A percentile compares a stretch with the other conserved stretches of the same genome.
Conservation (phyloP, 352 stramenopile genomes). For the Elongisporangium prolatum region DNA sequence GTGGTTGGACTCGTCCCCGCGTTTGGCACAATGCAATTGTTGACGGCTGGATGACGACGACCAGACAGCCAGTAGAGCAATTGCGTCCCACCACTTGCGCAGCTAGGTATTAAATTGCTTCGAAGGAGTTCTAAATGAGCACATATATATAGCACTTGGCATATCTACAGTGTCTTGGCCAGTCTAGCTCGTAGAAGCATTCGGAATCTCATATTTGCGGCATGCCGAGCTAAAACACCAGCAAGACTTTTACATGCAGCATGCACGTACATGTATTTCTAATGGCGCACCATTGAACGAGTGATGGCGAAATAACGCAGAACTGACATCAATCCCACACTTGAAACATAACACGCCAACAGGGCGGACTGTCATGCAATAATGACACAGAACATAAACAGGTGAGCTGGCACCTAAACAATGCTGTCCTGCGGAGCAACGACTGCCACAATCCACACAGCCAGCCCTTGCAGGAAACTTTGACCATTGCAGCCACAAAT, state of each 20-base stretch:
- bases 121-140: not conserved
- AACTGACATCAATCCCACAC: not conserved
- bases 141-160: not conserved
- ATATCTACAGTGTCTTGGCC: too few relatives aligned
- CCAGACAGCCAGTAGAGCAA: not conserved
- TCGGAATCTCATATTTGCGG: too few relatives aligned
- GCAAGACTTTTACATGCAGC: too few relatives aligned
- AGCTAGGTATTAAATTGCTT: not conserved
- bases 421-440: not conserved
- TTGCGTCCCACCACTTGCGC: not conserved
- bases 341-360: not conserved
- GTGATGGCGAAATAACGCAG: not conserved
- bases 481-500: not conserved
- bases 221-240: too few relatives aligned
- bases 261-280: too few relatives aligned
- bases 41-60: not conserved
- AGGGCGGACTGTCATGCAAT: not conserved
- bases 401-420: too few relatives aligned
- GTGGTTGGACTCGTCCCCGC: not conserved
- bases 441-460: not conserved
- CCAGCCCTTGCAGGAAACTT: not conserved
- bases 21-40: not conserved
- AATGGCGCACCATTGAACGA: not conserved
- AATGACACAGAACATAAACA: not conserved
- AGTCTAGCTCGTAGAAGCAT: too few relatives aligned